These are phyloP conservation scores for Annulohypoxylon nitens DNA, from an alignment of 495 filamentous ascomycete species.

Conservation along the genomic window DNA sequence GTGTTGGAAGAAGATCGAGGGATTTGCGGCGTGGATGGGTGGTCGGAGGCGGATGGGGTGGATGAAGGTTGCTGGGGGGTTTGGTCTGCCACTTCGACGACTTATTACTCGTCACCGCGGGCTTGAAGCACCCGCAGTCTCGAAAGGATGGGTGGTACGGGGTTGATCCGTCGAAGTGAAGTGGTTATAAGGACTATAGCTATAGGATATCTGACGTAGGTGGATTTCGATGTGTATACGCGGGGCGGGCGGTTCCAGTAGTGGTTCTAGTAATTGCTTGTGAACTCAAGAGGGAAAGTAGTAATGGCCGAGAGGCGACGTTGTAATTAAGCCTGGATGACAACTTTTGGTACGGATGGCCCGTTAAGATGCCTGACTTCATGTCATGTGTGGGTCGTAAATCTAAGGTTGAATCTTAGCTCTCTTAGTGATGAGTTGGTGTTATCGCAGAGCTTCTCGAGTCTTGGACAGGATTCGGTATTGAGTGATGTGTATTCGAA, in stretches of 20 bases:
- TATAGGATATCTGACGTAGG: conserved; percentile 7
- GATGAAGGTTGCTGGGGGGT: conserved; percentile 51
- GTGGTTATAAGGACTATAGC: conserved; percentile 6
- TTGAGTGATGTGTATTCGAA: not conserved
- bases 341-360: conserved; percentile 38
- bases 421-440: conserved; percentile 2
- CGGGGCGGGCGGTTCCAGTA: conserved; percentile 2
- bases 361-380: conserved; percentile 46
- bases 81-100: conserved; percentile 64
- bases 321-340: conserved; percentile 44
- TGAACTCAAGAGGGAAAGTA: conserved; percentile 19
- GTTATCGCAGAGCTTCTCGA: not conserved
- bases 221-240: conserved; percentile 17
- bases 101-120: conserved; percentile 49
- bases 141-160: conserved; percentile 33
- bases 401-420: conserved; percentile 36
- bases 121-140: conserved; percentile 49
- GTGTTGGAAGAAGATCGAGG: conserved; percentile 56
- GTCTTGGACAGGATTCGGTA: not conserved
- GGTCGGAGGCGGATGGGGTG: conserved; percentile 58
- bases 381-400: conserved; percentile 48
- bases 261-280: conserved; percentile 1
- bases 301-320: conserved; percentile 31
- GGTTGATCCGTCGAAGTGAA: conserved; percentile 28
- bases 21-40: conserved; percentile 59